These are phyloP conservation scores for Pezicula carpinea DNA, from an alignment of 2,329 filamentous ascomycete species.

Conservation along the genomic window DNA sequence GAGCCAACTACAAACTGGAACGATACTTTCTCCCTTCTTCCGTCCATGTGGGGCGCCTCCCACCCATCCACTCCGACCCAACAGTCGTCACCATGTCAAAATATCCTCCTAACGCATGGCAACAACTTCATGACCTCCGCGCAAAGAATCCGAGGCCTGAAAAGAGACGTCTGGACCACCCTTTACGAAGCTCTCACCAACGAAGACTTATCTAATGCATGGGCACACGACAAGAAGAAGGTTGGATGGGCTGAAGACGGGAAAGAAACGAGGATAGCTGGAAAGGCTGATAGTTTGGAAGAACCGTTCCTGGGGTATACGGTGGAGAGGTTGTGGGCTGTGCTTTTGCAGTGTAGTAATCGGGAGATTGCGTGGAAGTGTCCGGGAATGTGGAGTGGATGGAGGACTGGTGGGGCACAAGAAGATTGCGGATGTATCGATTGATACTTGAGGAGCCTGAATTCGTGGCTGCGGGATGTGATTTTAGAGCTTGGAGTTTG, in stretches of 20 bases:
- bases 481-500: too few relatives aligned
- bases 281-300: slow-evolving; percentile 20
- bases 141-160: slow-evolving; percentile 32
- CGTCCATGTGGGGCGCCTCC: slow-evolving; percentile 29
- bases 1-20: slow-evolving; percentile 34
- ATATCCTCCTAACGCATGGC: slow-evolving; percentile 37
- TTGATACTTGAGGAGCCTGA: slow-evolving; percentile 1
- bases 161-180: slow-evolving; percentile 21
- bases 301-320: slow-evolving; percentile 30
- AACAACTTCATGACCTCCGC: slow-evolving; percentile 44
- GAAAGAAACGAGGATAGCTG: slow-evolving; percentile 17
- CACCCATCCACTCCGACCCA: slow-evolving; percentile 12
- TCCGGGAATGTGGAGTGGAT: slow-evolving; percentile 16
- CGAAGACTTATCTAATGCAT: slow-evolving; percentile 15
- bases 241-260: slow-evolving; percentile 15
- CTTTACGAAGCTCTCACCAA: slow-evolving; percentile 22
- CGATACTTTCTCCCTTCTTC: slow-evolving; percentile 34
- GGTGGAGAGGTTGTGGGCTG: slow-evolving; percentile 33
- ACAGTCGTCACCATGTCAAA: slow-evolving; percentile 23
- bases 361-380: slow-evolving; percentile 24
- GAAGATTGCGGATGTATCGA: slow-evolving; percentile 22
- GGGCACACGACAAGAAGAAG: slow-evolving; percentile 25
- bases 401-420: slow-evolving; percentile 15
- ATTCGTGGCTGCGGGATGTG: too few relatives aligned
- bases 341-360: slow-evolving; percentile 29